Evolutionary conservation across 2,329 filamentous ascomycete genomes (phyloP), one percentile per base, ranked within the genome.

Genomic region (Hymenoscyphus occultus): DNA sequence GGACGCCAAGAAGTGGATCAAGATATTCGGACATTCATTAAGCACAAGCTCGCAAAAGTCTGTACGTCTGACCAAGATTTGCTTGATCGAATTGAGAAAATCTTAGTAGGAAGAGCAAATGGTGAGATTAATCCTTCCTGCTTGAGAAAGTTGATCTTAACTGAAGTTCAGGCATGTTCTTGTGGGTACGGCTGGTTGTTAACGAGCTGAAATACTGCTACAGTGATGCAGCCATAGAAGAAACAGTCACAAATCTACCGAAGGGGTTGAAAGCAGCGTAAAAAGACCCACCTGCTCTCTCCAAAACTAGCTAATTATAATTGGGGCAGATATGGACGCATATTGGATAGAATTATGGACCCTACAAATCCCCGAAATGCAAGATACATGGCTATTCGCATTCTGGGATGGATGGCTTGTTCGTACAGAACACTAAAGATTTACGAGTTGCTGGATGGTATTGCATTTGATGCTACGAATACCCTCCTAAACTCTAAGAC

Each of bases 301-400:
- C 7, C n/a, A 59, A 1, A 39, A 31, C 58, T 51, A 80, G 83
- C 2, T 79, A 81, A 72, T 65, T 0, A 80, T 80, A 64, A 40
- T 32, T 31, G 19, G 1, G 40, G 5, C 39, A 66, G 65, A 9
- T 66, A 66, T 32, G 62, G 59, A 12, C 59, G 62, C n/a, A 62
- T 67, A 31, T 42, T 67, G 7, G 59, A 67, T 51, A 45, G 65
- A 28, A 67, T 67, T 19, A 60, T 56, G 42, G 62, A 64, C 28
- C n/a, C 51, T 9, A 19, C 7, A 5, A 59, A 59, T 7, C 39
- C 56, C n/a, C 10, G 3, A 6, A 54, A 22, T 35, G 42, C 22
- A 13, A 40, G 48, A 7, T 13, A 54, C n/a, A 63, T 42, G 40
- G 63, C 65, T 1, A 60, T 67, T 31, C 54, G 56, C 13, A 62